phyloP scores from a whole-genome alignment of 345 rosid species.

The Corchorus capsularis region DNA sequence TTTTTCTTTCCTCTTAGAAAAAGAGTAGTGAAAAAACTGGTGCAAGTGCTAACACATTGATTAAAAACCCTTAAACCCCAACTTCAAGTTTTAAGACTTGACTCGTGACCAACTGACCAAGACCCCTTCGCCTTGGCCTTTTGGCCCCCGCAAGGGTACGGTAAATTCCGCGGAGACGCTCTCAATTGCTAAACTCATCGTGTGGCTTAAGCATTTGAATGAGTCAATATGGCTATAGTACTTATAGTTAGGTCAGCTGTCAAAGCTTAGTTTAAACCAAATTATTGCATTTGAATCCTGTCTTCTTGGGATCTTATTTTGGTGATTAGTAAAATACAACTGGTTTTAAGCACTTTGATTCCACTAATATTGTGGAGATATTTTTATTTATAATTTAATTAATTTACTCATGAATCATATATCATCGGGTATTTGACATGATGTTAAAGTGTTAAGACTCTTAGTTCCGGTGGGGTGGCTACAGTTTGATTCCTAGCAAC shows the following conservation, averaged over 20 bases:
- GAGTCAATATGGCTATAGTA: not conserved
- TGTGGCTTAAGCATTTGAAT: not conserved
- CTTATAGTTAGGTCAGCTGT: conserved; percentile 11
- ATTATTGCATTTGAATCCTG: not conserved
- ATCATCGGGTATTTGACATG: too few relatives aligned
- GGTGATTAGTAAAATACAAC: not conserved
- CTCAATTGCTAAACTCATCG: not conserved
- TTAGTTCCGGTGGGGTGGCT: too few relatives aligned
- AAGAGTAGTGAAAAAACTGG: too few relatives aligned
- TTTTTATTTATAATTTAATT: too few relatives aligned
- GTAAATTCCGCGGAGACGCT: not conserved
- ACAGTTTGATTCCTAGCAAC: too few relatives aligned
- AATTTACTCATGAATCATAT: too few relatives aligned
- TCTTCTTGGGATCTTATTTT: not conserved
- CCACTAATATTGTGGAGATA: too few relatives aligned
- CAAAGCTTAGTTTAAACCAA: conserved; percentile 24
- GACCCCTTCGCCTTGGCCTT: too few relatives aligned
- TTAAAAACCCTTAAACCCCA: not conserved
- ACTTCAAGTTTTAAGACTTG: not conserved
- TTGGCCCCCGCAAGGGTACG: not conserved
- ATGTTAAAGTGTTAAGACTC: too few relatives aligned
- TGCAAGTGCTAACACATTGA: not conserved
- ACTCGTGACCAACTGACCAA: not conserved
- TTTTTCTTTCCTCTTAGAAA: not conserved
- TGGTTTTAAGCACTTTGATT: too few relatives aligned